Evolutionary conservation across 306 rosid species (phyloP).

Genomic region (Vigna mungo): DNA sequence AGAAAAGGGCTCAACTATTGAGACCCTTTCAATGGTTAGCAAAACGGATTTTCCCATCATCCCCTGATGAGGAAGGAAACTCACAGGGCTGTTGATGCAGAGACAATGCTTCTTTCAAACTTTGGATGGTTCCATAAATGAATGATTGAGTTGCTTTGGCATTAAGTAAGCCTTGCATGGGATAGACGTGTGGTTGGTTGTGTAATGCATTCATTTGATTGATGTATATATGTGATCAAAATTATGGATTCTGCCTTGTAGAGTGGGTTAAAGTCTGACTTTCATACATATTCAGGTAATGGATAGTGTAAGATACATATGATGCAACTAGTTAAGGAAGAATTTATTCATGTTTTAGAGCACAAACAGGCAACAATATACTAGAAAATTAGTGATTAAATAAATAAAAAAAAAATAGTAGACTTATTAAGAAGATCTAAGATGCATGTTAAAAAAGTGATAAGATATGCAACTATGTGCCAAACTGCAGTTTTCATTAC

Average conservation of each 20-base stretch:
- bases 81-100: slow-evolving; percentile 49
- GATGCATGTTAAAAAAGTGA: background rate
- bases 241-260: slow-evolving; percentile 35
- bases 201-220: slow-evolving; percentile 60
- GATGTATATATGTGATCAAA: slow-evolving; percentile 60
- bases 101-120: slow-evolving; percentile 22
- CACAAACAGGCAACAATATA: background rate
- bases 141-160: slow-evolving; percentile 45
- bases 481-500: background rate
- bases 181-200: slow-evolving; percentile 50
- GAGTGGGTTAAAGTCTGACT: slow-evolving; percentile 36
- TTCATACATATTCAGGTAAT: slow-evolving; percentile 27
- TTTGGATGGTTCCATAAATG: slow-evolving; percentile 32
- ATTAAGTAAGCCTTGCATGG: slow-evolving; percentile 50
- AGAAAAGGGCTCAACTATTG: slow-evolving; percentile 79
- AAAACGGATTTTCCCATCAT: slow-evolving; percentile 74
- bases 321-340: background rate
- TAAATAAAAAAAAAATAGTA: background rate
- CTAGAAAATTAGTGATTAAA: background rate
- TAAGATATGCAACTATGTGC: background rate
- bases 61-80: slow-evolving; percentile 61
- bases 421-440: background rate
- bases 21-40: slow-evolving; percentile 85
- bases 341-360: background rate
- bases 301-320: slow-evolving; percentile 7